Percentiles rank a stretch among this genome's conserved stretches.
Conservation (phyloP, 768 basidiomycete species). For the Suillus cothurnatus region DNA sequence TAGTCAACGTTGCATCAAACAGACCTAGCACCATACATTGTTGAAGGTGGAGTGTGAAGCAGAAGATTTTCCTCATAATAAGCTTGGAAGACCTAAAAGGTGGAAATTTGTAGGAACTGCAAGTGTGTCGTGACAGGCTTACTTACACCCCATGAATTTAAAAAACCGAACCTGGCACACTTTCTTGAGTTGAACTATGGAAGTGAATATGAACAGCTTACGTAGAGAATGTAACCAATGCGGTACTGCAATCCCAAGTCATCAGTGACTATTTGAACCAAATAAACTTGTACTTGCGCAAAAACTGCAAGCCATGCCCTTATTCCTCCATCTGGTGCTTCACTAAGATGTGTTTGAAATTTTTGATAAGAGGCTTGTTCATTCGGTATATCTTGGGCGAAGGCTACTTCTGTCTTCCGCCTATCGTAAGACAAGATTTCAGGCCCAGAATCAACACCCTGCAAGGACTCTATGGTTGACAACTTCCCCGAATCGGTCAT, state of each 20-base stretch:
- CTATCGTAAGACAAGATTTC: background rate
- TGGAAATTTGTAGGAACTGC: background rate
- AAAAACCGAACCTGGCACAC: constrained; percentile 59
- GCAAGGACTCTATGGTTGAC: background rate
- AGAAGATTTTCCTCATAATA: constrained; percentile 65
- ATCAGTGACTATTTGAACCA: constrained; percentile 18
- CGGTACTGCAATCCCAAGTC: constrained; percentile 41
- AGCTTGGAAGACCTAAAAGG: constrained; percentile 64
- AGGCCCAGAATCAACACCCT: background rate
- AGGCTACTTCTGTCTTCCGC: background rate
- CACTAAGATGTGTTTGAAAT: constrained; percentile 21
- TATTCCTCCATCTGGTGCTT: constrained; percentile 32
- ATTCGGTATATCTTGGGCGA: background rate
- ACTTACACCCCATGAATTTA: constrained; percentile 76
- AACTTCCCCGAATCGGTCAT: background rate
- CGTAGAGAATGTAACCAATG: constrained; percentile 14
- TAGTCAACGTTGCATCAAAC: too few relatives aligned
- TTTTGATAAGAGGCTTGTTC: constrained; percentile 9
- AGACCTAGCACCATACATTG: constrained; percentile 47
- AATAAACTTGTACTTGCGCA: constrained; percentile 20
- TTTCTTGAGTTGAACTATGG: background rate
- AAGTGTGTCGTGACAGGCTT: background rate
- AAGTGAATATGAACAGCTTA: constrained; percentile 1
- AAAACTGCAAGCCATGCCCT: constrained; percentile 35
- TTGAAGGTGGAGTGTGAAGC: constrained; percentile 52